A percentile compares a stretch with the other conserved stretches of the same genome.
Conservation (phyloP, 2,329 filamentous ascomycete genomes). For the Zalaria obscura region DNA sequence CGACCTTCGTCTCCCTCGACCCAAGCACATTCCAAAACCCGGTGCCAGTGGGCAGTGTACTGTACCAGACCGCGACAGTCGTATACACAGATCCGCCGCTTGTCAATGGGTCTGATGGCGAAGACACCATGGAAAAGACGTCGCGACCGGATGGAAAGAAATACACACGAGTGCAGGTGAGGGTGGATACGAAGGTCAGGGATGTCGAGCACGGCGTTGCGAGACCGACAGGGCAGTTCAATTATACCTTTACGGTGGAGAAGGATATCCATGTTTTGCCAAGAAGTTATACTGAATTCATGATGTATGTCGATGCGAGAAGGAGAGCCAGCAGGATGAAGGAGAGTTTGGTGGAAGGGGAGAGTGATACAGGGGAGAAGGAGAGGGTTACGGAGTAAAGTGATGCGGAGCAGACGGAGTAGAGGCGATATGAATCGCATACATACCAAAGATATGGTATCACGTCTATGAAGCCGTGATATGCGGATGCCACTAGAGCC, state of each 20-base stretch:
- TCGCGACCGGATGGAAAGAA: conserved; percentile 20
- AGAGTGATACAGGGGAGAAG: conserved; percentile 13
- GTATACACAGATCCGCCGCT: conserved; percentile 54
- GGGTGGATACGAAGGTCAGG: conserved; percentile 57
- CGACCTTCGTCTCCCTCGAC: conserved; percentile 58
- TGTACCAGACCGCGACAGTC: conserved; percentile 59
- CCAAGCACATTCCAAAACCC: conserved; percentile 63
- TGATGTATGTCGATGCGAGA: conserved; percentile 50
- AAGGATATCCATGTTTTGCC: conserved; percentile 54
- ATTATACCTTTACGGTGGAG: conserved; percentile 58
- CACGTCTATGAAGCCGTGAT: too few relatives aligned
- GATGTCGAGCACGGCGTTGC: conserved; percentile 57
- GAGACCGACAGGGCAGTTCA: conserved; percentile 59
- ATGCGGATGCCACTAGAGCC: too few relatives aligned
- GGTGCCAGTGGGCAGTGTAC: conserved; percentile 58
- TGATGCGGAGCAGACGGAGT: neutral
- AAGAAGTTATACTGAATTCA: conserved; percentile 47
- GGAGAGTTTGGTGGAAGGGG: conserved; percentile 21
- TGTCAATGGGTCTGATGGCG: conserved; percentile 23
- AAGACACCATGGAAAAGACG: conserved; percentile 18
- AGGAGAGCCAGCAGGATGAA: conserved; percentile 39
- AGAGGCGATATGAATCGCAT: too few relatives aligned
- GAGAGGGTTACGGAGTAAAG: conserved; percentile 16
- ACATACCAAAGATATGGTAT: too few relatives aligned
- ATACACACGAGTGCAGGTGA: conserved; percentile 52